Evolutionary conservation across 176 grass and related monocot species (phyloP), one percentile per base, ranked within the genome.

Genomic region (Cenchrus americanus): DNA sequence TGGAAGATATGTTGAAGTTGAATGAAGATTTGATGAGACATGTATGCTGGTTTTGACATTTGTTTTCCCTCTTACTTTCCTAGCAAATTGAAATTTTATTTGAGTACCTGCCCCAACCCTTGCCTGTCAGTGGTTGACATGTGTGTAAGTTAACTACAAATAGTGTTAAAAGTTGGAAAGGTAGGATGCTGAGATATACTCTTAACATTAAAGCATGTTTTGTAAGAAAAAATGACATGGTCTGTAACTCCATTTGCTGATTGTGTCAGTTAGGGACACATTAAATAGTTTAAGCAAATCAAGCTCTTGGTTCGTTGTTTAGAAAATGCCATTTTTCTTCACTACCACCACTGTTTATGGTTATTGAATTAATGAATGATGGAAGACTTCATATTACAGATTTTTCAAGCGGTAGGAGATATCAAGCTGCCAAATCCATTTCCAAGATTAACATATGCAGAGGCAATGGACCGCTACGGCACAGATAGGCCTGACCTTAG

Each of bases 401-500:
- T 99, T 40, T 99, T 99, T 90, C 73, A 90, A 96, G 89, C 87
- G 42, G 81, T 96, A 67, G 82, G 84, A 61, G 87, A 86, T 86
- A 82, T 99, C 69, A 82, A 99, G 72, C 71, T 99, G 66, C 93
- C 96, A 66, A 96, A 96, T 51, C 88, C 86, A 72, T 99, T 99
- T 72, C 93, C 91, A 76, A 92, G 91, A 77, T 50, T 99, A 78
- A 99, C 91, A 5, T 99, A 96, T 90, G 40, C 75, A 6, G 93
- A 99, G 57, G 93, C 96, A 69, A 94, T 99, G 89, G 87, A 80
- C 54, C 93, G 89, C 57, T 99, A 96, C 73, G 93, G 96, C 34
- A 96, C 96, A 71, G 96, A 99, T 61, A 92, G 93, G 57, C 96
- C 96, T 69, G 96, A 99, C 63, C 96, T 99, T 87, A 93, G 96